phyloP scores from a whole-genome alignment of 2,329 filamentous ascomycete genomes.

The Colletotrichum caudatum region DNA sequence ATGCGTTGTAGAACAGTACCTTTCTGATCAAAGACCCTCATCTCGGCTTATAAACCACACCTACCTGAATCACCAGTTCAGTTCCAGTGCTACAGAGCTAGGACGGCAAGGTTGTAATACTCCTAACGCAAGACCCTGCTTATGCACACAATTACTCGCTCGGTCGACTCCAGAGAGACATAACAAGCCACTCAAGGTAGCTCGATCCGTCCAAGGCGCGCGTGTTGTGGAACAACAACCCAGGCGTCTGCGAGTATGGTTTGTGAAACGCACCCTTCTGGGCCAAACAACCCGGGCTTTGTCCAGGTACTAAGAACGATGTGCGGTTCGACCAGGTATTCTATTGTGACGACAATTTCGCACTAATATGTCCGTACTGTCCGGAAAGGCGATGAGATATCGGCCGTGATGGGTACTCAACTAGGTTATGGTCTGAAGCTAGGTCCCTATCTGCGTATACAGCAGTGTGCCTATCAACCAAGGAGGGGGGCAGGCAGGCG shows the following conservation, averaged over 20 bases:
- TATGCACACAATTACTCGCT: background rate
- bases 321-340: background rate
- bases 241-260: background rate
- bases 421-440: background rate
- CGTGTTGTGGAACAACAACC: background rate
- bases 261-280: background rate
- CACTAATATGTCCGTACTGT: background rate
- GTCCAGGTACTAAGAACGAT: background rate
- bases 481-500: background rate
- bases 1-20: background rate
- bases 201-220: background rate
- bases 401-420: background rate
- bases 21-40: background rate
- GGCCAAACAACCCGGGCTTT: background rate
- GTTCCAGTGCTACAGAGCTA: background rate
- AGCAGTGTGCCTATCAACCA: background rate
- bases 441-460: background rate
- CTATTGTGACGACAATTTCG: background rate
- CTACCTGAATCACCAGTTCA: background rate
- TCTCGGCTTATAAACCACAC: background rate
- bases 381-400: background rate
- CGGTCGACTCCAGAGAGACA: constrained; percentile 8
- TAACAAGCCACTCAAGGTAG: background rate
- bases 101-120: background rate
- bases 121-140: background rate